A percentile compares a stretch with the other conserved stretches of the same genome.
These are phyloP conservation scores for Trametes villosa DNA, from an alignment of 768 basidiomycete genomes.

Conservation along the genomic window DNA sequence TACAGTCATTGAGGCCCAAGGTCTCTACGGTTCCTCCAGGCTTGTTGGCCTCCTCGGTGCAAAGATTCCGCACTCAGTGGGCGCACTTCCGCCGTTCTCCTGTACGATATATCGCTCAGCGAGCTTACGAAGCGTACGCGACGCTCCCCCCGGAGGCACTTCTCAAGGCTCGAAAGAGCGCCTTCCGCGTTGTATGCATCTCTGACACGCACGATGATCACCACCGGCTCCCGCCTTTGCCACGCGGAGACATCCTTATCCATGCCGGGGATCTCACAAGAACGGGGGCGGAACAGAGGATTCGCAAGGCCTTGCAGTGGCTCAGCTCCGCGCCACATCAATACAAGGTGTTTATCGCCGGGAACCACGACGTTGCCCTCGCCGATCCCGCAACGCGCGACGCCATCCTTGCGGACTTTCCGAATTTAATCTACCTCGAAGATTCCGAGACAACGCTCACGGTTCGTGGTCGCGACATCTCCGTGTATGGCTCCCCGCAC, in stretches of 20 bases:
- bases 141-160: not conserved
- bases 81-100: not conserved
- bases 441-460: not conserved
- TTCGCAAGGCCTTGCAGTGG: constrained; percentile 61
- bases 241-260: constrained; percentile 66
- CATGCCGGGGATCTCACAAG: constrained; percentile 69
- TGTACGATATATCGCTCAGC: not conserved
- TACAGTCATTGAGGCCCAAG: too few species aligned
- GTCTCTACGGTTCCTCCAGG: too few species aligned
- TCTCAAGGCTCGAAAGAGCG: not conserved
- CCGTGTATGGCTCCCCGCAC: constrained; percentile 13
- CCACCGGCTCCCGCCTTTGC: constrained; percentile 28
- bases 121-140: not conserved
- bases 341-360: constrained; percentile 72
- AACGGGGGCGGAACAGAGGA: constrained; percentile 48
- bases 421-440: constrained; percentile 16
- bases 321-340: constrained; percentile 57
- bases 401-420: constrained; percentile 3
- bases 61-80: not conserved
- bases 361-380: constrained; percentile 66
- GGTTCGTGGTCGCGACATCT: not conserved
- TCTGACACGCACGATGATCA: constrained; percentile 56
- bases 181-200: constrained; percentile 55
- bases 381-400: constrained; percentile 31
- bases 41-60: too few species aligned